Evolutionary conservation across 2,329 filamentous ascomycete species (phyloP), one percentile per base, ranked within the genome.

Genomic region (Alternaria sp.): DNA sequence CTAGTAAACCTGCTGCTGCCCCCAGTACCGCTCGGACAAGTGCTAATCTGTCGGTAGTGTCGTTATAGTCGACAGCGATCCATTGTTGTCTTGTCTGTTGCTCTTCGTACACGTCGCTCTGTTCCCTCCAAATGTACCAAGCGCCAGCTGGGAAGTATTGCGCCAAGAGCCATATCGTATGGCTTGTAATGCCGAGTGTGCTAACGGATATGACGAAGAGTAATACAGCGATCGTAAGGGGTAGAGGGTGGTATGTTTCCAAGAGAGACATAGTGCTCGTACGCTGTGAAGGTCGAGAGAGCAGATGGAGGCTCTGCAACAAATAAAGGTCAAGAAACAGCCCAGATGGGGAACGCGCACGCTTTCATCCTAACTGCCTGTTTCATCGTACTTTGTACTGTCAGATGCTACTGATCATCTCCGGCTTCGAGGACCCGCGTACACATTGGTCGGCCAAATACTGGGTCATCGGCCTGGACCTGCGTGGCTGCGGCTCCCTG

Each of bases 61-160:
- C 52, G 22, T 18, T 38, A 30, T 54, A 54, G 2, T 36, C 42
- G 2, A 43, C 18, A 28, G 52, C 9, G 2, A 54, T 43, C 42
- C 52, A 54, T 14, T 54, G 41, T 24, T 54, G 52, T 7, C 16
- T 53, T 30, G 18, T 24, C 14, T 32, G 41, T 11, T 54, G 52
- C 6, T 54, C 42, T 6, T 54, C 22, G 14, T 47, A 20, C 1
- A 18, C 11, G 2, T 11, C 41, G 28, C 14, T 16, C 14, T 20
- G 41, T 32, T 26, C 41, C 18, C 42, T 54, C 52, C 52, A 54
- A 6, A 54, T 26, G 42, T 54, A 54, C 52, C 52, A 54, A 20
- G 20, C 32, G 12, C 30, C 30, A n/a, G 20, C 30, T 9, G 52
- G 41, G 20, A 54, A 32, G 26, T 47, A 47, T 32, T n/a, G 41